phyloP scores from a whole-genome alignment of 2,329 filamentous ascomycete genomes.

The Lasiodiplodia sp. region DNA sequence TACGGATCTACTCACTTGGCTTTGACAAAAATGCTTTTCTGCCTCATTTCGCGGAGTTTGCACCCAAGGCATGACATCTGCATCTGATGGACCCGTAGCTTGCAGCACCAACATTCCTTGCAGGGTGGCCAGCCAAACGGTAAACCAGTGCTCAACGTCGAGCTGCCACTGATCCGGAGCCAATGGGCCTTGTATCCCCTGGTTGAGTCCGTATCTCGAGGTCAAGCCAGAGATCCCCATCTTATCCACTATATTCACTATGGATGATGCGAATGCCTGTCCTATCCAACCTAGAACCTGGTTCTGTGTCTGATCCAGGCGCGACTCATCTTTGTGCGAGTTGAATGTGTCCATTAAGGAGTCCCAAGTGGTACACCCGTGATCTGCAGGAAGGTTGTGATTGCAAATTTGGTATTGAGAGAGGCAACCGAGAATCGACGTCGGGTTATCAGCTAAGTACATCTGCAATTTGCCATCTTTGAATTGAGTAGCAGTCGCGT shows the following conservation, averaged over 20 bases:
- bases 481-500: not conserved
- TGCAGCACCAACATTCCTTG: slow-evolving; percentile 25
- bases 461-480: not conserved
- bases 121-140: slow-evolving; percentile 26
- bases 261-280: not conserved
- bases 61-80: too few species aligned
- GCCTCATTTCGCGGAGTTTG: too few species aligned
- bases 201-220: slow-evolving; percentile 21
- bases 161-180: slow-evolving; percentile 32
- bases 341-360: not conserved
- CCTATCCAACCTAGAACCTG: not conserved
- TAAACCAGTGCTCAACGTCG: slow-evolving; percentile 31
- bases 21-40: too few species aligned
- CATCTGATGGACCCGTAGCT: too few species aligned
- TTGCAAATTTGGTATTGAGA: slow-evolving; percentile 30
- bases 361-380: slow-evolving; percentile 2
- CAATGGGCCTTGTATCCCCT: slow-evolving; percentile 23
- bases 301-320: not conserved
- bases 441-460: slow-evolving; percentile 24
- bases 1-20: too few species aligned
- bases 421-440: slow-evolving; percentile 29
- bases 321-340: not conserved
- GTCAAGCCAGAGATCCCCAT: slow-evolving; percentile 3
- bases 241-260: not conserved
- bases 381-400: slow-evolving; percentile 6